Evolutionary conservation across 192 early-diverging fungal genomes (phyloP).

Genomic region (Phlyctochytrium bullatum): DNA sequence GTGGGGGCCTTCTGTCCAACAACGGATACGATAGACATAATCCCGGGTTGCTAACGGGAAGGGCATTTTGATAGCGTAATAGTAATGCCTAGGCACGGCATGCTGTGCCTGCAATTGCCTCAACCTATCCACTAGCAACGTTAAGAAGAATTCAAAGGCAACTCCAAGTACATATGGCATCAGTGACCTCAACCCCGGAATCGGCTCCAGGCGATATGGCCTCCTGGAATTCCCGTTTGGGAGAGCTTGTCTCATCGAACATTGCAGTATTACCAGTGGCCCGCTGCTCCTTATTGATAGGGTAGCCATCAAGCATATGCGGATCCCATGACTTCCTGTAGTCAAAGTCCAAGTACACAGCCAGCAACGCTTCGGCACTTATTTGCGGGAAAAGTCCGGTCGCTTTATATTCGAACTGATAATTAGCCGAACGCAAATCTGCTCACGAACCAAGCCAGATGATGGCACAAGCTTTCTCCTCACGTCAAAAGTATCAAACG

Average conservation of each 20-base stretch:
- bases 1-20: background rate
- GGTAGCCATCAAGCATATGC: background rate
- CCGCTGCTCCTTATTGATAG: background rate
- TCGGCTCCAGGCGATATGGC: slow-evolving; percentile 4
- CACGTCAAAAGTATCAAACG: slow-evolving; percentile 1
- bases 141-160: background rate
- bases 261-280: background rate
- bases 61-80: slow-evolving; percentile 4
- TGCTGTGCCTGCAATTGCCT: background rate
- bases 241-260: background rate
- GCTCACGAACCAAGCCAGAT: background rate
- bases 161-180: background rate
- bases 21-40: background rate
- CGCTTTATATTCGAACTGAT: background rate
- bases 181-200: slow-evolving; percentile 5
- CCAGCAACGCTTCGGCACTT: background rate
- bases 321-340: slow-evolving; percentile 3
- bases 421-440: background rate
- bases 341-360: slow-evolving; percentile 4
- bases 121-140: background rate
- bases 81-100: background rate
- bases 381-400: background rate
- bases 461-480: background rate
- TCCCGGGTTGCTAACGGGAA: slow-evolving; percentile 2
- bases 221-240: background rate